Conservation (phyloP, 352 stramenopile genomes). For the Pythium graminicola region DNA sequence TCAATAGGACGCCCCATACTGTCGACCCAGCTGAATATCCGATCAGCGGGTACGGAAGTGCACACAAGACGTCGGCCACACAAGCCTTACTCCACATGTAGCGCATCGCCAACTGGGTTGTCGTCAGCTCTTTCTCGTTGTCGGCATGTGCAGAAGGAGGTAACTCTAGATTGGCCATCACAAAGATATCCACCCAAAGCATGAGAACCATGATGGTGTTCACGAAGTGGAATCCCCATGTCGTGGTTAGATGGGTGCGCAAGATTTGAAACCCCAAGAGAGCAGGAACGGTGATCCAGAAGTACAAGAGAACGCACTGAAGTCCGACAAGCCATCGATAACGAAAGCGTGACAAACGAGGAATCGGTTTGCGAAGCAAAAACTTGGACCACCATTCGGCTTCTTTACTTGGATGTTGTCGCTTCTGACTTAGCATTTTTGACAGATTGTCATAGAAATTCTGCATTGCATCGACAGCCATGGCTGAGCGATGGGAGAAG, state of each 20-base stretch:
- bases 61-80: slow-evolving; percentile 31
- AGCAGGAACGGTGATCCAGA: slow-evolving; percentile 36
- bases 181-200: slow-evolving; percentile 37
- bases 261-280: slow-evolving; percentile 35
- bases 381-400: slow-evolving; percentile 16
- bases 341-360: slow-evolving; percentile 26
- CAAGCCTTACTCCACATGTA: slow-evolving; percentile 28
- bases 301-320: slow-evolving; percentile 33
- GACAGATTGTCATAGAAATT: slow-evolving; percentile 21
- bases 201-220: slow-evolving; percentile 32
- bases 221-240: slow-evolving; percentile 13
- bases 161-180: slow-evolving; percentile 38
- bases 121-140: slow-evolving; percentile 27
- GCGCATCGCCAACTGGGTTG: slow-evolving; percentile 15
- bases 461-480: slow-evolving; percentile 16
- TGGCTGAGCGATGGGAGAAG: background rate
- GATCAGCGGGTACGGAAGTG: slow-evolving; percentile 38
- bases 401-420: slow-evolving; percentile 1
- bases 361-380: slow-evolving; percentile 25
- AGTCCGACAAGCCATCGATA: slow-evolving; percentile 36
- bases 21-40: background rate
- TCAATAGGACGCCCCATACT: slow-evolving; percentile 14
- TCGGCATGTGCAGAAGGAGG: slow-evolving; percentile 15
- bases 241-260: slow-evolving; percentile 9
- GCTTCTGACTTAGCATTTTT: slow-evolving; percentile 14